These are phyloP conservation scores for Sporothrix pallida DNA, from an alignment of 2,329 filamentous ascomycete species.

Conservation along the genomic window DNA sequence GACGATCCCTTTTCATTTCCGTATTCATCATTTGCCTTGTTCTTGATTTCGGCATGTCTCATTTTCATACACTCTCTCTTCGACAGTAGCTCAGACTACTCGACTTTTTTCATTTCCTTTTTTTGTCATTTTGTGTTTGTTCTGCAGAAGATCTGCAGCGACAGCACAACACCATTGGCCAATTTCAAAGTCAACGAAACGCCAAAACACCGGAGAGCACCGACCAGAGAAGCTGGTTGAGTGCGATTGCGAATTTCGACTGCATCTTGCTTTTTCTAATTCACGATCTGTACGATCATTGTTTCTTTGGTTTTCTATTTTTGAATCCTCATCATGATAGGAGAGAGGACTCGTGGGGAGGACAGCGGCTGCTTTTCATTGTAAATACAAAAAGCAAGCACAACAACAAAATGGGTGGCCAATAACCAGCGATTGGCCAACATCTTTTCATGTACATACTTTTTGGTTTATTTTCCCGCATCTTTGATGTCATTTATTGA, in stretches of 20 bases:
- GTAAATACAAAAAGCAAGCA: constrained; percentile 12
- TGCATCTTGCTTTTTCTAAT: background rate
- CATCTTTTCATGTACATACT: constrained; percentile 16
- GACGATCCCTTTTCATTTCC: constrained; percentile 5
- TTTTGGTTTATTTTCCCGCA: background rate
- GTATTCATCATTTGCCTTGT: background rate
- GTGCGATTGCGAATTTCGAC: background rate
- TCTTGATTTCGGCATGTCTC: constrained; percentile 3
- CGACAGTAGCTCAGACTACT: background rate
- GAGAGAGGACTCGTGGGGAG: background rate
- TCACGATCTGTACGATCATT: constrained; percentile 13
- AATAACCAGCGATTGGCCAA: constrained; percentile 7
- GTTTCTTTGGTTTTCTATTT: background rate
- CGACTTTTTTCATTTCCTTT: background rate
- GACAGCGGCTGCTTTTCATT: background rate
- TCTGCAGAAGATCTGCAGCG: background rate
- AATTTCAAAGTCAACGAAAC: no score
- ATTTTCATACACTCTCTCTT: constrained; percentile 12
- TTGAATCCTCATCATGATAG: constrained; percentile 12
- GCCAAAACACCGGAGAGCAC: background rate
- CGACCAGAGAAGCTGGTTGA: background rate
- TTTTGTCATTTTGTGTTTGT: constrained; percentile 17
- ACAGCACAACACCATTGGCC: background rate
- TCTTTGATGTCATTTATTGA: constrained; percentile 14
- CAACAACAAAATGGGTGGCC: background rate